Evolutionary conservation across 2,329 filamentous ascomycete species (phyloP).

Genomic region (Monilinia fructicola): DNA sequence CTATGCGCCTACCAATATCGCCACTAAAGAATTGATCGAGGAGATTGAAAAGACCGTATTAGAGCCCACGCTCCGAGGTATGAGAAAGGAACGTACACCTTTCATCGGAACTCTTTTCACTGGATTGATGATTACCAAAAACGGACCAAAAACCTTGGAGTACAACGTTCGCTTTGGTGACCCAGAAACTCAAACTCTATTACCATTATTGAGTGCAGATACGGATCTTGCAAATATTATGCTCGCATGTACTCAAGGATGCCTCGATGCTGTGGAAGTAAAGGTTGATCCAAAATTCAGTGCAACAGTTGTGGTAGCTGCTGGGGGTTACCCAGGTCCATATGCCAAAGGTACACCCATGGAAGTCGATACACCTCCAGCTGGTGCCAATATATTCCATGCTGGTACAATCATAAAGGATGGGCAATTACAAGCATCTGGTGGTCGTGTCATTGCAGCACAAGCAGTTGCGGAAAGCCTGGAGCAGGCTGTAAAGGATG

Average conservation of each 20-base stretch:
- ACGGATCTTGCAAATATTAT: slow-evolving; percentile 87
- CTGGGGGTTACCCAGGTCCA: slow-evolving; percentile 83
- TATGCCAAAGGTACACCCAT: slow-evolving; percentile 77
- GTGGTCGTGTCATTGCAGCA: slow-evolving; percentile 91
- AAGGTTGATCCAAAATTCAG: slow-evolving; percentile 70
- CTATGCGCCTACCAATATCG: slow-evolving; percentile 85
- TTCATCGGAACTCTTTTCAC: slow-evolving; percentile 80
- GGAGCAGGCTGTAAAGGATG: slow-evolving; percentile 77
- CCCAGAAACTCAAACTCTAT: slow-evolving; percentile 84
- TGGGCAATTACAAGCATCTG: slow-evolving; percentile 68
- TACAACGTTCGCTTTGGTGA: slow-evolving; percentile 95
- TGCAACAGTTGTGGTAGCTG: slow-evolving; percentile 90
- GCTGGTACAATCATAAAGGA: slow-evolving; percentile 75
- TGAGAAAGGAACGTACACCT: slow-evolving; percentile 75
- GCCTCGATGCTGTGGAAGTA: slow-evolving; percentile 67
- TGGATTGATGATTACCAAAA: slow-evolving; percentile 86
- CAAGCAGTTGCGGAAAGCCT: slow-evolving; percentile 76
- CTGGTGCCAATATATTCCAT: slow-evolving; percentile 78
- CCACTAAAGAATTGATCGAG: slow-evolving; percentile 69
- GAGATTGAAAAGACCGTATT: slow-evolving; percentile 78
- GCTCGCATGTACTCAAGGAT: slow-evolving; percentile 77
- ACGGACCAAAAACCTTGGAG: slow-evolving; percentile 79
- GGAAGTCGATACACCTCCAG: slow-evolving; percentile 48
- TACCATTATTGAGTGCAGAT: slow-evolving; percentile 73
- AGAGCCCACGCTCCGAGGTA: slow-evolving; percentile 85